Base-by-base conservation (phyloP, 2,329 filamentous ascomycete genomes). In the Bipolaris cookei region DNA sequence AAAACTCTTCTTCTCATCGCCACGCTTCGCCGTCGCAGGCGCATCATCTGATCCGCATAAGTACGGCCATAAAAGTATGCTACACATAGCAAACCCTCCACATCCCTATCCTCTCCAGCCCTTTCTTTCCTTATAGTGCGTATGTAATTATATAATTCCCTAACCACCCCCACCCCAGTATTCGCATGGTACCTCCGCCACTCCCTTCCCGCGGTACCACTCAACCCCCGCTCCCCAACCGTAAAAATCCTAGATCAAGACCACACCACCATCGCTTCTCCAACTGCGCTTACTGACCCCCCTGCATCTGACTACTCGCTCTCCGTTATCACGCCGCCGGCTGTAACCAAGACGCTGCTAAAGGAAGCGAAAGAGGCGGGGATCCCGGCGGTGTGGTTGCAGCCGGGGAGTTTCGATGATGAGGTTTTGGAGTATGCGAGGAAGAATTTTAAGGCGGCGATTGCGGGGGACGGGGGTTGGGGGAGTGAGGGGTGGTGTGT, bases 121-220 rank as follows among this genome's bases (percentile, higher is more conserved):
- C 20, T 41, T 23, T 2, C 1, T 5, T 28, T 11, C 1, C 25
- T 10, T 8, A 10, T n/a, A 28, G 23, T 6, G 23, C 6, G 2
- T 25, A 7, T 4, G 25, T 28, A 10, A 8, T 4, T 30, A 30
- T 2, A 30, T 13, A 30, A 30, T 10, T 1, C 6, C 28, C 28
- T 30, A 30, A 30, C 10, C 28, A 30, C 28, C 10, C 28, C 10
- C 28, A 13, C 28, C 4, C 21, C 42, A 96, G 92, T 98, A 65
- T 91, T 97, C 73, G 86, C 86, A 13, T 98, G 94, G 94, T 98
- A 98, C 77, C 84, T 91, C 54, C 75, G 82, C 32, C 91, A 92
- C 78, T 82, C 83, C 35, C 85, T 98, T 38, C 86, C 89, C 6
- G 91, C 89, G 4, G 92, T 88, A 0, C 92, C 94, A 8, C 84